These are phyloP conservation scores for Termitomyces sp. DNA, from an alignment of 768 basidiomycete species.

Conservation along the genomic window DNA sequence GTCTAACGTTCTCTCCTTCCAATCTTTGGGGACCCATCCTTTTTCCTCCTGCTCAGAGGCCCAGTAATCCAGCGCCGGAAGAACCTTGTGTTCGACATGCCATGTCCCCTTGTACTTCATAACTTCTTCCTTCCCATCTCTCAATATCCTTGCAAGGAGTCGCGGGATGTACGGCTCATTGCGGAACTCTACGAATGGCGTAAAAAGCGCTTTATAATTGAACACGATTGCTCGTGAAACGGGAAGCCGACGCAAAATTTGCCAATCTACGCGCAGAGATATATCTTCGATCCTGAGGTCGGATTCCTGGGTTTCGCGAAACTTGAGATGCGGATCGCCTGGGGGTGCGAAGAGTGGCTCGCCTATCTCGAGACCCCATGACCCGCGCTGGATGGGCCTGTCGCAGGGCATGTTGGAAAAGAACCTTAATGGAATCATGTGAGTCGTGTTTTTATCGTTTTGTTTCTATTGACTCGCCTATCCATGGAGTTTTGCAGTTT, in stretches of 20 bases:
- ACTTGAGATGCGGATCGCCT: slow-evolving; percentile 29
- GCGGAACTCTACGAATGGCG: slow-evolving; percentile 37
- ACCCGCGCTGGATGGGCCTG: neutral
- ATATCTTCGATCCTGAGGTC: slow-evolving; percentile 36
- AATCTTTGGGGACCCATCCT: slow-evolving; percentile 42
- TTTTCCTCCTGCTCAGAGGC: slow-evolving; percentile 43
- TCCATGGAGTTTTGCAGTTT: slow-evolving; percentile 48
- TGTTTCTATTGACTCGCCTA: slow-evolving; percentile 26
- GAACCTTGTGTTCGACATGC: slow-evolving; percentile 36
- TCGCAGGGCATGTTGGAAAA: neutral
- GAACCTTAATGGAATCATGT: neutral
- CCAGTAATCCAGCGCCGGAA: slow-evolving; percentile 45
- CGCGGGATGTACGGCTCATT: slow-evolving; percentile 45
- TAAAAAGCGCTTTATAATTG: slow-evolving; percentile 53
- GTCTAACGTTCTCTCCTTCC: slow-evolving; percentile 45
- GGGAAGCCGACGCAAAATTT: slow-evolving; percentile 46
- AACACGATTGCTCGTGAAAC: slow-evolving; percentile 44
- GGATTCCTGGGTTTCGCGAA: slow-evolving; percentile 28
- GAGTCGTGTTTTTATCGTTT: neutral
- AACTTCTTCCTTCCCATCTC: slow-evolving; percentile 33
- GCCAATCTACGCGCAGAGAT: slow-evolving; percentile 51
- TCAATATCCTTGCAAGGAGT: slow-evolving; percentile 38
- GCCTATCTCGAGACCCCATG: slow-evolving; percentile 22
- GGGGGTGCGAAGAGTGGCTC: slow-evolving; percentile 42
- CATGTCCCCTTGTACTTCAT: slow-evolving; percentile 40